phyloP scores from a whole-genome alignment of 169 alveolate species.

The Plasmodium gaboni region DNA sequence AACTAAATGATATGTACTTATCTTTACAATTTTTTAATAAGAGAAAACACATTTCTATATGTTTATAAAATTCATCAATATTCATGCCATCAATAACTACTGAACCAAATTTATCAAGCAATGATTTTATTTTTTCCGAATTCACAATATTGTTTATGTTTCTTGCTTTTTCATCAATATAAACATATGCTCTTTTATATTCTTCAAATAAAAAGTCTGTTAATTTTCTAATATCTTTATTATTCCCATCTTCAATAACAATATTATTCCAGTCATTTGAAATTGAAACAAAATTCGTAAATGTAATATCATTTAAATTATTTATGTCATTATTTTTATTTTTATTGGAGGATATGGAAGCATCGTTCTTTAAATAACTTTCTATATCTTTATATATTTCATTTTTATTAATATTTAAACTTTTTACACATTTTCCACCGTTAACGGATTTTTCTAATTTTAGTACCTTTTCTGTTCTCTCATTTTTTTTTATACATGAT shows the following conservation, averaged over 20 bases:
- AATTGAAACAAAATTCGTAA: slow-evolving; percentile 25
- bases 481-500: slow-evolving; percentile 12
- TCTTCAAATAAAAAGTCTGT: slow-evolving; percentile 37
- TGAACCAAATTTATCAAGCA: slow-evolving; percentile 42
- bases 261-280: slow-evolving; percentile 53
- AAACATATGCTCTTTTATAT: slow-evolving; percentile 52
- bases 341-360: slow-evolving; percentile 3
- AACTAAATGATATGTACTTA: slow-evolving; percentile 66
- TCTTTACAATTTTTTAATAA: slow-evolving; percentile 69
- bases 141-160: slow-evolving; percentile 18
- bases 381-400: slow-evolving; percentile 55
- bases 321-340: slow-evolving; percentile 26
- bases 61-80: slow-evolving; percentile 37
- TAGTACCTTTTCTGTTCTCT: slow-evolving; percentile 13
- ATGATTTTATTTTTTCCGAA: slow-evolving; percentile 54
- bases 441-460: slow-evolving; percentile 45
- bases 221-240: slow-evolving; percentile 43
- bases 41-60: slow-evolving; percentile 36
- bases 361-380: slow-evolving; percentile 10
- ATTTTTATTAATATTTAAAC: slow-evolving; percentile 31
- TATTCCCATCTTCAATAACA: slow-evolving; percentile 29
- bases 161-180: slow-evolving; percentile 36
- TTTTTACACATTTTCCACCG: slow-evolving; percentile 5
- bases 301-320: slow-evolving; percentile 11
- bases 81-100: slow-evolving; percentile 35